phyloP scores from a whole-genome alignment of 139 green algal species.

The Tetradesmus obliquus region DNA sequence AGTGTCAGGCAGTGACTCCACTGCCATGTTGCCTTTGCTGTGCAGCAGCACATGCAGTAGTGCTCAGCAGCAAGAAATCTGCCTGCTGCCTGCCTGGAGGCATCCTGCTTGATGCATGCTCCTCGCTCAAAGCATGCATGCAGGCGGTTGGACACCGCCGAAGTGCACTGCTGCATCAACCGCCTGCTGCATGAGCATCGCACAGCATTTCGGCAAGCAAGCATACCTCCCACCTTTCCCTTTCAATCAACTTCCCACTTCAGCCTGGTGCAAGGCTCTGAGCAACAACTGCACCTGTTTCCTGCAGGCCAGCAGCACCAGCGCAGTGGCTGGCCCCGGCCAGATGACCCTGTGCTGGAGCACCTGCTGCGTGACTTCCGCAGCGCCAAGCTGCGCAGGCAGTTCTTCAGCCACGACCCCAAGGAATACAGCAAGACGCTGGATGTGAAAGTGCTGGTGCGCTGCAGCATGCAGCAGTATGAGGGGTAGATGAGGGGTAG shows the following conservation, averaged over 20 bases:
- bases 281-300: neutral
- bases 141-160: neutral
- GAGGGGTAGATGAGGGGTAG: neutral
- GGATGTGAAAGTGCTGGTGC: conserved; percentile 34
- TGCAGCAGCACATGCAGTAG: neutral
- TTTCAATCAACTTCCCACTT: neutral
- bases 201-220: neutral
- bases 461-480: conserved; percentile 20
- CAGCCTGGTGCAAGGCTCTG: neutral
- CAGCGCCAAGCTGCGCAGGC: conserved; percentile 54
- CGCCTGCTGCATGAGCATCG: neutral
- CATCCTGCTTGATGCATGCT: too few relatives aligned
- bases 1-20: neutral
- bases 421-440: conserved; percentile 52
- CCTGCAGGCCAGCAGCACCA: neutral
- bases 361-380: conserved; percentile 60
- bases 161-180: neutral
- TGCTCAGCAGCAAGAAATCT: too few relatives aligned
- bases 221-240: neutral
- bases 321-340: neutral
- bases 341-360: conserved; percentile 57
- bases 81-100: too few relatives aligned
- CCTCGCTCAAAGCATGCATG: neutral
- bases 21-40: neutral
- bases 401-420: conserved; percentile 51